Evolutionary conservation across 2,329 filamentous ascomycete species (phyloP).

Genomic region (Tolypocladium tundrense): DNA sequence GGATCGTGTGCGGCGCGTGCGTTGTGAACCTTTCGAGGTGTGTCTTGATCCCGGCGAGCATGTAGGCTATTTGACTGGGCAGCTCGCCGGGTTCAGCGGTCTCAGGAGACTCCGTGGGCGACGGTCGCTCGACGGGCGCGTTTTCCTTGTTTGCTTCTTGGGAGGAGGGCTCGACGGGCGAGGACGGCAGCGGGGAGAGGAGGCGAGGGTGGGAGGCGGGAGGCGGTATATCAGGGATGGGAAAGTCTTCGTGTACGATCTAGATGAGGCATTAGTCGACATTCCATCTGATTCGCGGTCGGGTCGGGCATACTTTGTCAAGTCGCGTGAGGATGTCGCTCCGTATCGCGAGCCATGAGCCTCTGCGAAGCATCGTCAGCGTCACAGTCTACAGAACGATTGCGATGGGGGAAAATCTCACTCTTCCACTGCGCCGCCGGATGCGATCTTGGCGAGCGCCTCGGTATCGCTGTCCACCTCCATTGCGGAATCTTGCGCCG

Average conservation of each 20-base stretch:
- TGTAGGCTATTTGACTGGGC: constrained; percentile 52
- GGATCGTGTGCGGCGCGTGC: constrained; percentile 83
- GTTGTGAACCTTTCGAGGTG: constrained; percentile 60
- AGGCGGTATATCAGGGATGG: constrained; percentile 51
- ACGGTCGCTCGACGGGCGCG: constrained; percentile 29
- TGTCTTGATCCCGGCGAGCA: constrained; percentile 49
- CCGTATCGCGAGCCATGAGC: constrained; percentile 59
- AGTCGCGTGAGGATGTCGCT: constrained; percentile 56
- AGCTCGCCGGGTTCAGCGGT: constrained; percentile 34
- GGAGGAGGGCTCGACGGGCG: constrained; percentile 34
- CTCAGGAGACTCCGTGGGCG: constrained; percentile 21
- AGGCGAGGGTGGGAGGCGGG: constrained; percentile 30
- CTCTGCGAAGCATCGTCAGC: constrained; percentile 35
- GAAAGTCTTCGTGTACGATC: constrained; percentile 69
- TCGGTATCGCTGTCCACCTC: constrained; percentile 45
- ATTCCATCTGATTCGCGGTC: constrained; percentile 4
- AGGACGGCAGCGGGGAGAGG: constrained; percentile 34
- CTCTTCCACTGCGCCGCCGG: constrained; percentile 44
- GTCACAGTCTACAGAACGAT: constrained; percentile 5
- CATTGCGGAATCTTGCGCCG: constrained; percentile 27
- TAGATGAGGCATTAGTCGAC: constrained; percentile 20
- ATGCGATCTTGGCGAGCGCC: constrained; percentile 35
- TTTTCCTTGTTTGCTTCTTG: constrained; percentile 63
- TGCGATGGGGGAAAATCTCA: constrained; percentile 24
- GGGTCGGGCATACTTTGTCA: constrained; percentile 39